Conservation (phyloP, 768 basidiomycete genomes). For the Boletus reticulatus region DNA sequence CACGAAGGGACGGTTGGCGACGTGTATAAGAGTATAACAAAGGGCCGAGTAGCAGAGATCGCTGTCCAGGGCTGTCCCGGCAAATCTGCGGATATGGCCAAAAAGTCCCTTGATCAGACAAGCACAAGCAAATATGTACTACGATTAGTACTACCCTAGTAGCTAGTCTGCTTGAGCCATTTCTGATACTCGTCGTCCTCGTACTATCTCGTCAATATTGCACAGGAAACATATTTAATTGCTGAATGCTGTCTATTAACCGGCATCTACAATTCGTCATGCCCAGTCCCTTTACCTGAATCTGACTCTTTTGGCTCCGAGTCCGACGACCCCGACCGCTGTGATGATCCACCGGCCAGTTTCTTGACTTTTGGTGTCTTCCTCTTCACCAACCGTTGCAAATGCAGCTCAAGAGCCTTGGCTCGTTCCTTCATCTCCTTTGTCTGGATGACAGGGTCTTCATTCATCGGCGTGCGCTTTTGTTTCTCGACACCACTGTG, state of each 20-base stretch:
- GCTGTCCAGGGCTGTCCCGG: background rate
- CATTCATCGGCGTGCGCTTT: slow-evolving; percentile 64
- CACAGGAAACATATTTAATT: too few relatives aligned
- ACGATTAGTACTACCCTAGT: too few relatives aligned
- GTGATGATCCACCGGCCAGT: slow-evolving; percentile 22
- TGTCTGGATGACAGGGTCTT: slow-evolving; percentile 85
- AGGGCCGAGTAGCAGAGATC: slow-evolving; percentile 29
- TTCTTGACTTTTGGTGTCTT: slow-evolving; percentile 67
- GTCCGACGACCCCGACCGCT: slow-evolving; percentile 11
- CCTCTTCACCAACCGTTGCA: slow-evolving; percentile 66
- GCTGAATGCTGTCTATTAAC: slow-evolving; percentile 13
- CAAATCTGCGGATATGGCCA: too few relatives aligned
- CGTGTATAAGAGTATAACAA: background rate
- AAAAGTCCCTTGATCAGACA: background rate
- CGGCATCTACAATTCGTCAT: slow-evolving; percentile 29
- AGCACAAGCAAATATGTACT: slow-evolving; percentile 3
- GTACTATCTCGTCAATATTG: too few relatives aligned
- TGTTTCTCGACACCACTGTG: slow-evolving; percentile 80
- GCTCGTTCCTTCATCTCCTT: slow-evolving; percentile 84
- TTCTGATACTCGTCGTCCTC: too few relatives aligned
- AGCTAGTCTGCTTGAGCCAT: too few relatives aligned
- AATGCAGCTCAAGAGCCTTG: slow-evolving; percentile 72
- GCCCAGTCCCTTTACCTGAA: slow-evolving; percentile 20
- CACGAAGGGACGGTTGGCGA: background rate
- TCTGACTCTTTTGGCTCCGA: slow-evolving; percentile 17